phyloP scores from a whole-genome alignment of 1,284 basidiomycete genomes.

The Trametes polyzona region DNA sequence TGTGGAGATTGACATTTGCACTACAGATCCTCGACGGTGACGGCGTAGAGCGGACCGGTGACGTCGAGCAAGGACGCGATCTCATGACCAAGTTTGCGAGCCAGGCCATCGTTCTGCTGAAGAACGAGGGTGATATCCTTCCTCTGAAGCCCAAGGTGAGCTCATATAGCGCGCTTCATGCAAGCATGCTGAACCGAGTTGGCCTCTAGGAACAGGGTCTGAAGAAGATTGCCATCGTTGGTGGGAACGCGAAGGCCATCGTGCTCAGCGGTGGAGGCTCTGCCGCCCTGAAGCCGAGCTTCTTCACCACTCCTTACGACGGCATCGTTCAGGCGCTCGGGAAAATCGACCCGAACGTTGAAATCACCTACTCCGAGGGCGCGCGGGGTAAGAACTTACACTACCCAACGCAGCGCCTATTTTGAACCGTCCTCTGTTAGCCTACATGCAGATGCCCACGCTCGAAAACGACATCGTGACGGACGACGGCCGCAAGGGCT shows the following conservation, averaged over 20 bases:
- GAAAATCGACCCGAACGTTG: slow-evolving; percentile 44
- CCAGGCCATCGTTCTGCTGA: slow-evolving; percentile 73
- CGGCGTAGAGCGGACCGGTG: slow-evolving; percentile 61
- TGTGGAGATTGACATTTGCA: background rate
- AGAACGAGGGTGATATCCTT: slow-evolving; percentile 65
- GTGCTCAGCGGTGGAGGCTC: slow-evolving; percentile 79
- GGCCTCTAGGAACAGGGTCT: slow-evolving; percentile 36
- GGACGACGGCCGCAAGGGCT: slow-evolving; percentile 59
- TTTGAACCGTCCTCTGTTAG: no score
- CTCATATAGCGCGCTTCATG: no score
- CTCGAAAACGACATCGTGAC: slow-evolving; percentile 68
- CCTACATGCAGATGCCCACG: slow-evolving; percentile 62
- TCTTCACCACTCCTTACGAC: slow-evolving; percentile 72
- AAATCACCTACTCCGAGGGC: slow-evolving; percentile 68
- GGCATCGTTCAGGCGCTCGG: slow-evolving; percentile 61
- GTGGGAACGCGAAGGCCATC: slow-evolving; percentile 72
- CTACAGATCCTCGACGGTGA: slow-evolving; percentile 73
- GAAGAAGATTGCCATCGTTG: slow-evolving; percentile 76
- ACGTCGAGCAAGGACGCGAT: slow-evolving; percentile 59
- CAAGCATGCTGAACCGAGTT: background rate
- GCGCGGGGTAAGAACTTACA: slow-evolving; percentile 47
- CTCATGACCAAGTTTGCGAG: slow-evolving; percentile 68
- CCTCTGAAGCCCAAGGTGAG: slow-evolving; percentile 53
- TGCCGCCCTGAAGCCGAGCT: slow-evolving; percentile 73
- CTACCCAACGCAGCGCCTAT: no score